Evolutionary conservation across 164 flowering plant species (phyloP), one percentile per base, ranked within the genome.

Genomic region (Kalanchoe fedtschenkoi): DNA sequence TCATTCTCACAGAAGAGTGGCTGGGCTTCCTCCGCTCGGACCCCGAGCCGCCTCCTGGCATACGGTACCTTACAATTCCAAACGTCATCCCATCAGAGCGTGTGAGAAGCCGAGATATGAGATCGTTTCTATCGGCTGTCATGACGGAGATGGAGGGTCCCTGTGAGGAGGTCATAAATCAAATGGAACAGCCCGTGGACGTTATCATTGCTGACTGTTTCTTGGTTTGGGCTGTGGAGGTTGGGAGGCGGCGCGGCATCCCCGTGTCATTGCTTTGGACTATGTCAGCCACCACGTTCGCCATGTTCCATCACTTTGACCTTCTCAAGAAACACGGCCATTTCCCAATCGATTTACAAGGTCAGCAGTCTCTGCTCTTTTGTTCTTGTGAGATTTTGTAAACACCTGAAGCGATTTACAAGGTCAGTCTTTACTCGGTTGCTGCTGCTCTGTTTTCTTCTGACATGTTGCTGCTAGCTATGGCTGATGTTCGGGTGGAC

Each of bases 1-100:
- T 90, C 51, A 83, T 85, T 21, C 72, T 91, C 44, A 86, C 96
- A 0, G 87, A 90, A 28, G 97, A 90, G 73, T 90, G 97, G 97
- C 74, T 69, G 29, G 74, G 81, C 64, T 66, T 84, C 72, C 61
- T 88, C 41, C 69, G 69, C 41, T 71, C 87, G 4, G 74, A 63
- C 0, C 54, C 67, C 0, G 68, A 21, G 58, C 83, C 78, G 6
- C 82, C 81, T 8, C 38, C 70, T 9, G 70, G 72, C 67, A 55
- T 89, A 14, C 74, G 72, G 13, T 71, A 83, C 58, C 72, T 65
- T 24, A 58, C 88, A 14, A 62, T 92, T 24, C 98, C 98, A 0
- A 86, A 87, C 60, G 90, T 91, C 33, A 69, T 85, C 43, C 95
- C 96, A 1, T 87, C 90, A 0, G 95, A 86, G 77, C 66, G 53